Percentiles rank a stretch among this genome's conserved stretches.
Evolutionary conservation across 306 rosid genomes (phyloP).

Genomic region (Vicia villosa): DNA sequence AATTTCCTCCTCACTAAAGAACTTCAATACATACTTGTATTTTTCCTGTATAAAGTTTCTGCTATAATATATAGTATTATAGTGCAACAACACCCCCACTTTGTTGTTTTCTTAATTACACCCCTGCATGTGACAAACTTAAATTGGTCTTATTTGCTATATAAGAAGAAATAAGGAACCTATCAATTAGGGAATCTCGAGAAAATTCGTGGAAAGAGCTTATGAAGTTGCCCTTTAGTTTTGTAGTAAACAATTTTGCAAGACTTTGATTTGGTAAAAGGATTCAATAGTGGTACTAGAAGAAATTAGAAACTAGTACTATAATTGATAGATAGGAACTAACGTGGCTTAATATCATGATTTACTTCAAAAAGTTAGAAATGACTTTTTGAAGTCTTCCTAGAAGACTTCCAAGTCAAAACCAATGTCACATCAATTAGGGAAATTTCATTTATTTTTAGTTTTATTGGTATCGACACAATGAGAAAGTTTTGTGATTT

Average conservation of each 20-base stretch:
- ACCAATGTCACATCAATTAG: slow-evolving; percentile 3
- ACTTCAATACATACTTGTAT: neutral
- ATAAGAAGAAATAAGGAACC: neutral
- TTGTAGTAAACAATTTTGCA: slow-evolving; percentile 19
- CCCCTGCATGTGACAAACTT: slow-evolving; percentile 25
- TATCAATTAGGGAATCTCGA: neutral
- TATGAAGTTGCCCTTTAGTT: slow-evolving; percentile 15
- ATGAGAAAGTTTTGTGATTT: neutral
- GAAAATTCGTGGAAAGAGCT: slow-evolving; percentile 48
- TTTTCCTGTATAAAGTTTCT: neutral
- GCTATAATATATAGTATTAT: neutral
- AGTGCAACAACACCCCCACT: neutral
- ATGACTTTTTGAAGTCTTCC: slow-evolving; percentile 29
- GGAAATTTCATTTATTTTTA: neutral
- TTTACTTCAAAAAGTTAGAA: neutral
- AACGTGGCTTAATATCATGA: neutral
- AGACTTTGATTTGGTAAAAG: slow-evolving; percentile 43
- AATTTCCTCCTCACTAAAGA: slow-evolving; percentile 26
- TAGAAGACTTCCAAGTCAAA: slow-evolving; percentile 52
- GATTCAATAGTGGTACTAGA: neutral
- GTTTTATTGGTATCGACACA: neutral
- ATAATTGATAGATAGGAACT: neutral
- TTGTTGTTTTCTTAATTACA: neutral
- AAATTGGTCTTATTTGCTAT: slow-evolving; percentile 6
- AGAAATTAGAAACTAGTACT: neutral